Evolutionary conservation across 176 grass and related monocot genomes (phyloP), one percentile per base, ranked within the genome.

Genomic region (Olyra latifolia): DNA sequence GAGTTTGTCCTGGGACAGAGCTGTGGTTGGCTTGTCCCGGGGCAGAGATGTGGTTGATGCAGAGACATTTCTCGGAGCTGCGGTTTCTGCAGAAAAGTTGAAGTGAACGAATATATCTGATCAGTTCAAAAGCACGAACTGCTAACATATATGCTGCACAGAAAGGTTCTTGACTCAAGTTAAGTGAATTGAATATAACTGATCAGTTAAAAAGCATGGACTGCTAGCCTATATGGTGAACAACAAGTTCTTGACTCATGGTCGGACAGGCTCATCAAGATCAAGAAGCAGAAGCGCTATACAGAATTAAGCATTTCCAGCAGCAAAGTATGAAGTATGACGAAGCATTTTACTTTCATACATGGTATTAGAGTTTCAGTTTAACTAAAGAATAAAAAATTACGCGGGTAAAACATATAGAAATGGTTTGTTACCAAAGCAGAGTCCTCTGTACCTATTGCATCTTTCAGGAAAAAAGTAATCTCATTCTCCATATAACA

Each of bases 1-100:
- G 79, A 93, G 87, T 66, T 80, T 91, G 69, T 93, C 86, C 38
- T 54, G 60, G 3, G 72, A 75, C 62, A 23, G 38, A 32, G 76
- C 0, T 54, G 66, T 25, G 50, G 52, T 54, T 39, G 82, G 87
- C 65, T 80, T 91, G 69, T 91, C 86, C 38, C 47, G 60, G 3
- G 72, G 71, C 62, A 28, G 44, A 41, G 80, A 0, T 47, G 60
- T 32, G 50, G 52, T 47, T 39, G 82, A n/a, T 16, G 35, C 54
- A 29, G 75, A 14, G 1, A 65, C 12, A 10, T 86, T 74, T 0
- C 79, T 80, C 32, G 20, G 56, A 3, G 44, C 20, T 50, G 17
- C 52, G 30, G 45, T 46, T 69, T 67, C 79, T 89, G 74, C 63
- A 69, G 55, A 50, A 0, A 65, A 45, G 5, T 63, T 15, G 32